phyloP scores from a whole-genome alignment of 345 rosid species.

The Syzygium grande region DNA sequence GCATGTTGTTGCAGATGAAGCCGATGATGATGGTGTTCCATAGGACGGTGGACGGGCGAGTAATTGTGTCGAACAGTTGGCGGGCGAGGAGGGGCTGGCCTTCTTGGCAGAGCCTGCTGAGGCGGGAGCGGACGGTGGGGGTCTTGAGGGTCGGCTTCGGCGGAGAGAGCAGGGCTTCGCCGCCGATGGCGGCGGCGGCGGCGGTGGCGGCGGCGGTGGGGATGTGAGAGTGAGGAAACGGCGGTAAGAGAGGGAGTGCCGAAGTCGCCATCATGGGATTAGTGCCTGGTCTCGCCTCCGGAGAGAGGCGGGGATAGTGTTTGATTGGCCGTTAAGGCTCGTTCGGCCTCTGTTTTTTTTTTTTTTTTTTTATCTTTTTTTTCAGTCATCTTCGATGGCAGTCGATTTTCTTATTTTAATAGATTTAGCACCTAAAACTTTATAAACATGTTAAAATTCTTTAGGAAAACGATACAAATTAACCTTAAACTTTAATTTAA shows the following conservation, averaged over 20 bases:
- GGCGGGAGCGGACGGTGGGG: constrained; percentile 73
- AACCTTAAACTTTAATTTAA: no score
- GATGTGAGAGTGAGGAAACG: background rate
- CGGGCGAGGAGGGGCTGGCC: constrained; percentile 73
- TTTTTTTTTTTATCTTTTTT: background rate
- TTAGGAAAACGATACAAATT: no score
- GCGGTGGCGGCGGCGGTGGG: background rate
- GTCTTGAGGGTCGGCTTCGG: constrained; percentile 9
- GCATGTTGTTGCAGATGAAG: constrained; percentile 66
- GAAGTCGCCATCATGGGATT: background rate
- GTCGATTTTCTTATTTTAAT: background rate
- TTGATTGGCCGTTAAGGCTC: background rate
- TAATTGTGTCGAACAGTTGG: constrained; percentile 76
- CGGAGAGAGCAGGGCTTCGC: background rate
- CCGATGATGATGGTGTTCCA: constrained; percentile 92
- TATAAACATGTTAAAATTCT: no score
- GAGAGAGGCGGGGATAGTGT: background rate
- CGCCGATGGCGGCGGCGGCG: background rate
- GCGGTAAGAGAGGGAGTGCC: background rate
- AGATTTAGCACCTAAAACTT: no score
- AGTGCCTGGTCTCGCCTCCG: background rate
- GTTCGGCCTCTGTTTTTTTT: background rate
- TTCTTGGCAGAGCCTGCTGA: constrained; percentile 67
- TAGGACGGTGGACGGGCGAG: constrained; percentile 62
- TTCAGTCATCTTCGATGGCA: background rate